Evolutionary conservation across 1,139 yeast genomes (phyloP).

Genomic region (Geotrichum reessii): DNA sequence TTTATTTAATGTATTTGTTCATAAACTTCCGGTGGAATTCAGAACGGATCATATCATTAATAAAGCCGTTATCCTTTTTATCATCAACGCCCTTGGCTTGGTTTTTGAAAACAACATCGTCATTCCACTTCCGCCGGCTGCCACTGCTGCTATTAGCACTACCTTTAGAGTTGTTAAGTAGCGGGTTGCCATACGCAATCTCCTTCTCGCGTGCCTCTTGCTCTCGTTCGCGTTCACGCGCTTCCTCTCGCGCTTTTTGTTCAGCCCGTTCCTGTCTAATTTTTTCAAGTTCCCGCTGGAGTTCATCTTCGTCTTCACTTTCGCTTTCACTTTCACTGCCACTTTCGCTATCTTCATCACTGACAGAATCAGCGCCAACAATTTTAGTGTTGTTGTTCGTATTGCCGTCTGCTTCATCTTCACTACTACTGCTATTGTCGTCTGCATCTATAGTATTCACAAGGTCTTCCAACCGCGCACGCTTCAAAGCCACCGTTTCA

Average conservation of each 20-base stretch:
- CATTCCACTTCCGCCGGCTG: conserved; percentile 42
- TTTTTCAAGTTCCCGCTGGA: conserved; percentile 50
- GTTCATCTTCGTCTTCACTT: conserved; percentile 32
- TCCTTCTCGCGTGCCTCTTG: conserved; percentile 37
- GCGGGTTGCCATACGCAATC: conserved; percentile 43
- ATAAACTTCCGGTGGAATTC: conserved; percentile 68
- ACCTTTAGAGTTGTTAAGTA: conserved; percentile 30
- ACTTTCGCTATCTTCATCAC: conserved; percentile 26
- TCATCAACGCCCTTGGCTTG: conserved; percentile 32
- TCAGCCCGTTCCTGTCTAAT: conserved; percentile 45
- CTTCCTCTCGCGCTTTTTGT: conserved; percentile 34
- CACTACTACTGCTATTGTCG: conserved; percentile 25
- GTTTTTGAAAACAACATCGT: conserved; percentile 45
- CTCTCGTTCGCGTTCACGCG: conserved; percentile 31
- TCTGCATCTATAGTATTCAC: conserved; percentile 13
- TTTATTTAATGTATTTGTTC: conserved; percentile 53
- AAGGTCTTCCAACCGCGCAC: conserved; percentile 27
- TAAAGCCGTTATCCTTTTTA: conserved; percentile 38
- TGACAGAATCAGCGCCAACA: conserved; percentile 24
- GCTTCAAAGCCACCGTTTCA: conserved; percentile 12
- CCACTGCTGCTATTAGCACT: conserved; percentile 16
- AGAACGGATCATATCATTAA: conserved; percentile 63
- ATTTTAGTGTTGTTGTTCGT: conserved; percentile 21
- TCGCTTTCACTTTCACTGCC: conserved; percentile 27
- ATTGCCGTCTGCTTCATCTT: conserved; percentile 23